A percentile compares a stretch with the other conserved stretches of the same genome.
These are phyloP conservation scores for Pythium sukuiense DNA, from an alignment of 352 stramenopile species.

Conservation along the genomic window DNA sequence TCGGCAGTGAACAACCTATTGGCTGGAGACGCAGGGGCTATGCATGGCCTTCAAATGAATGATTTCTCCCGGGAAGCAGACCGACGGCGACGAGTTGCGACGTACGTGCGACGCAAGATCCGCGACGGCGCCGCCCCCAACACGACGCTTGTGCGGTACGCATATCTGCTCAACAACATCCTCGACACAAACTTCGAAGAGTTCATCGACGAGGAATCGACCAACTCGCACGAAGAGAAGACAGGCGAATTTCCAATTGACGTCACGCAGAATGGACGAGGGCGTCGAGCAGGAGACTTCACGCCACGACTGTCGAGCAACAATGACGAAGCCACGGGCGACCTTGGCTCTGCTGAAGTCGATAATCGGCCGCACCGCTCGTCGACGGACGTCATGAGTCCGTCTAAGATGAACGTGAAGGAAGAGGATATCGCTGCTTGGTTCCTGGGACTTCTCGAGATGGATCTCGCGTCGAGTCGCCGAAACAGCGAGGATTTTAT, in stretches of 20 bases:
- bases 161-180: constrained; percentile 57
- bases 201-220: constrained; percentile 33
- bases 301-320: neutral
- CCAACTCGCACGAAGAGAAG: neutral
- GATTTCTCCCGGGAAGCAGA: constrained; percentile 39
- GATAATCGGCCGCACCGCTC: neutral
- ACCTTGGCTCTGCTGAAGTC: neutral
- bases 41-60: constrained; percentile 18
- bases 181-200: constrained; percentile 74
- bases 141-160: constrained; percentile 64
- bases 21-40: constrained; percentile 2
- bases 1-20: constrained; percentile 6
- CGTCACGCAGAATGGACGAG: neutral
- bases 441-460: constrained; percentile 67
- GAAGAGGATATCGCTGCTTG: constrained; percentile 69
- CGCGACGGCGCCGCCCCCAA: constrained; percentile 61
- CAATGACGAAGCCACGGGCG: constrained; percentile 13
- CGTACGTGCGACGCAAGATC: constrained; percentile 67
- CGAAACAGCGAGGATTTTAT: constrained; percentile 30
- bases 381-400: constrained; percentile 18
- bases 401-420: constrained; percentile 41
- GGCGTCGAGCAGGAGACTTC: neutral
- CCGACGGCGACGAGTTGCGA: constrained; percentile 49
- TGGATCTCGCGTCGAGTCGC: constrained; percentile 43
- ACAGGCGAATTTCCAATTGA: neutral